Evolutionary conservation across 805 yeast species (phyloP).

Genomic region (Saccharomycopsis sp.): DNA sequence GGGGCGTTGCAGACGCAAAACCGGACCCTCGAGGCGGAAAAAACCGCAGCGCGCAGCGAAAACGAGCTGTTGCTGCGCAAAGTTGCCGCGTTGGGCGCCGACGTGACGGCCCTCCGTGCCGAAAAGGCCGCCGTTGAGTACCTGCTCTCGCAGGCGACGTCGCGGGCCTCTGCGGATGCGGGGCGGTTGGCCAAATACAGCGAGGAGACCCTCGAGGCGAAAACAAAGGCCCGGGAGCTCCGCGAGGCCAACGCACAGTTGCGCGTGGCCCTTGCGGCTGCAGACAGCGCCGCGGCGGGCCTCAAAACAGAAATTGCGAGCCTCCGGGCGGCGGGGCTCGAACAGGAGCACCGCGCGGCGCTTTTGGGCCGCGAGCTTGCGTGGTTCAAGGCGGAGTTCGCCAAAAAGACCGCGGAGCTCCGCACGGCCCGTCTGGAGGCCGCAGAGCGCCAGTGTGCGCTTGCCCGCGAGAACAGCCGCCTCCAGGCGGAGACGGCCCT

Average conservation of each 20-base stretch:
- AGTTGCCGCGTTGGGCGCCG: too few species aligned
- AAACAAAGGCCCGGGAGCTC: conserved; percentile 29
- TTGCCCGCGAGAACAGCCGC: too few species aligned
- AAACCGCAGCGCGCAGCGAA: too few species aligned
- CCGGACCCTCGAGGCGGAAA: conserved; percentile 23
- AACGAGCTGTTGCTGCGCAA: too few species aligned
- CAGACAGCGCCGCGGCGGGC: conserved; percentile 4
- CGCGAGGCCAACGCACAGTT: conserved; percentile 11
- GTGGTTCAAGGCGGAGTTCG: conserved; percentile 30
- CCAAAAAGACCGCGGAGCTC: conserved; percentile 28
- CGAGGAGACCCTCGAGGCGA: conserved; percentile 33
- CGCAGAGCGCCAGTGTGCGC: too few species aligned
- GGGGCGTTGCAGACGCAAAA: conserved; percentile 25
- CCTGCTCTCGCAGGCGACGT: conserved; percentile 29
- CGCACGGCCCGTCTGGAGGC: too few species aligned
- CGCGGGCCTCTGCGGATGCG: conserved; percentile 35
- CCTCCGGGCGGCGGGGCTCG: conserved; percentile 23
- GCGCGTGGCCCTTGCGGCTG: conserved; percentile 6
- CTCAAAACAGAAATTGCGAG: conserved; percentile 20
- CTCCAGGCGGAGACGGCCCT: too few species aligned
- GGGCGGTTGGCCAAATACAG: conserved; percentile 35
- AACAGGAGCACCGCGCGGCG: too few species aligned
- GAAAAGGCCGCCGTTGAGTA: conserved; percentile 22
- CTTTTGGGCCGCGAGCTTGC: too few species aligned
- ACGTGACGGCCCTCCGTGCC: conserved; percentile 29